Percentiles rank a stretch among this genome's conserved stretches.
These are phyloP conservation scores for Pinus taeda DNA, from an alignment of 75 land plant species.

Conservation along the genomic window DNA sequence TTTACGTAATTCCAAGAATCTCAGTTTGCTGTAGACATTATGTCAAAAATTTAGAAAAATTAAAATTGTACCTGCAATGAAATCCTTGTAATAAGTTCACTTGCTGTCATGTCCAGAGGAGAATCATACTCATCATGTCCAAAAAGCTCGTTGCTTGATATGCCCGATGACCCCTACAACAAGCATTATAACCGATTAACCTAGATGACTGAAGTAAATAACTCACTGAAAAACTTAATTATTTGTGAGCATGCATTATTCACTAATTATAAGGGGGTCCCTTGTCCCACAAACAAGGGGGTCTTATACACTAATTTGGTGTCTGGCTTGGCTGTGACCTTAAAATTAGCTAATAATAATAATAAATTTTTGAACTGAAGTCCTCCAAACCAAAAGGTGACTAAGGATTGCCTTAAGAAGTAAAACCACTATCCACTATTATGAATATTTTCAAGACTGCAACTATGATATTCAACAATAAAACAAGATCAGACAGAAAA, in stretches of 20 bases:
- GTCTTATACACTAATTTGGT: no score
- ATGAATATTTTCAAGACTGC: neutral
- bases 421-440: neutral
- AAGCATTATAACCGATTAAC: neutral
- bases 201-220: neutral
- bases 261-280: neutral
- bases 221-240: neutral
- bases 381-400: neutral
- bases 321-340: no score
- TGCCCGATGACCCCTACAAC: conserved; percentile 68
- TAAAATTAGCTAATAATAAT: no score
- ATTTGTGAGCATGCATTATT: neutral
- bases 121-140: conserved; percentile 50
- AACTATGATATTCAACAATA: neutral
- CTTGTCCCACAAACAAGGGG: no score
- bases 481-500: neutral
- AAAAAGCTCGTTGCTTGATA: conserved; percentile 97
- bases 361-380: neutral
- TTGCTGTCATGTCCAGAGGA: conserved; percentile 74
- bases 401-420: neutral
- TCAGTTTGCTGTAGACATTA: neutral
- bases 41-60: neutral
- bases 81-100: conserved; percentile 74
- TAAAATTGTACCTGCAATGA: conserved; percentile 81
- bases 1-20: neutral